Conservation (phyloP, 768 basidiomycete genomes). For the Tylopilus subfusipes region DNA sequence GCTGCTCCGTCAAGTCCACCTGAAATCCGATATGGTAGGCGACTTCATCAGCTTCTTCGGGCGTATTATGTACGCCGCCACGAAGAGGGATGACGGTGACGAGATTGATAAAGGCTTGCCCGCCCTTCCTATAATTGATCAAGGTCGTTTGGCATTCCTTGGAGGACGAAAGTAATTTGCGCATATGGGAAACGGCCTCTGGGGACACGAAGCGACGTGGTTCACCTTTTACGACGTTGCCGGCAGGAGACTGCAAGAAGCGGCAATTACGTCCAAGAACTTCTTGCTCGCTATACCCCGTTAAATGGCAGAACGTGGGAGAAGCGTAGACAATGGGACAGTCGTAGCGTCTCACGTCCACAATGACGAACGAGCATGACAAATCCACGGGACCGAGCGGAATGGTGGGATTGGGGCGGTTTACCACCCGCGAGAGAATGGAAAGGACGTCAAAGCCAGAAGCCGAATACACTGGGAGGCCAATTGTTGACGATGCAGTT, state of each 20-base stretch:
- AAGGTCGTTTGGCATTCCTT: constrained; percentile 89
- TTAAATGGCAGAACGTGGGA: constrained; percentile 74
- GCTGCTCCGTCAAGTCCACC: constrained; percentile 86
- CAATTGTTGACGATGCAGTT: constrained; percentile 31
- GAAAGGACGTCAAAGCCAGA: constrained; percentile 90
- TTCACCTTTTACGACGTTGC: constrained; percentile 48
- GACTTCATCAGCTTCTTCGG: constrained; percentile 63
- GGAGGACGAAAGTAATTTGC: constrained; percentile 59
- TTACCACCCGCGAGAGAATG: constrained; percentile 73
- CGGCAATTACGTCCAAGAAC: constrained; percentile 89
- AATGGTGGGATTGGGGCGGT: constrained; percentile 69
- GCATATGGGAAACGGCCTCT: constrained; percentile 63
- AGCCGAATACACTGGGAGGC: constrained; percentile 74
- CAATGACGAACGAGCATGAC: constrained; percentile 88
- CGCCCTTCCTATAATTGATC: constrained; percentile 85
- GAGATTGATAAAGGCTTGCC: constrained; percentile 85
- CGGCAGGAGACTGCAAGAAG: constrained; percentile 79
- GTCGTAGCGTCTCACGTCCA: constrained; percentile 79
- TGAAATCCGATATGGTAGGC: constrained; percentile 95
- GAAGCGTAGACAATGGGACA: constrained; percentile 88
- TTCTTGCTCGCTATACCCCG: constrained; percentile 71
- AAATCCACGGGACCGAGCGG: constrained; percentile 88
- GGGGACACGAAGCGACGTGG: constrained; percentile 59
- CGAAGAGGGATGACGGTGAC: constrained; percentile 86
- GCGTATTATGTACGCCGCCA: constrained; percentile 48